Percentiles rank a stretch among this genome's conserved stretches.
Evolutionary conservation across 306 rosid genomes (phyloP).

Genomic region (Cicer arietinum): DNA sequence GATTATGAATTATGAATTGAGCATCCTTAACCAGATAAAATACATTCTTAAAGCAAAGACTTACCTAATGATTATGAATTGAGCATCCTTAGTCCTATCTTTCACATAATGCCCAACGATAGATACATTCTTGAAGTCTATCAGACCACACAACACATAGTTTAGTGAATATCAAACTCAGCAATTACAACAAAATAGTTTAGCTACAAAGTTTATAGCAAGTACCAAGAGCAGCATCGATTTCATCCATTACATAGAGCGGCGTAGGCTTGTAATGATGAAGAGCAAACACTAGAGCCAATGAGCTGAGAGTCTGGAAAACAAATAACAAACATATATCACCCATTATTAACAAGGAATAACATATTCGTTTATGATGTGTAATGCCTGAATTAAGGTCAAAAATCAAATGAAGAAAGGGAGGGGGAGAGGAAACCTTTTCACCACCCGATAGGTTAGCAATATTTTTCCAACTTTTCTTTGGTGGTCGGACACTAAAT

Average conservation of each 20-base stretch:
- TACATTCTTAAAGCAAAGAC: slow-evolving; percentile 29
- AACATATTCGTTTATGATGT: background rate
- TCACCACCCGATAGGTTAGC: slow-evolving; percentile 99
- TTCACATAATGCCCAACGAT: slow-evolving; percentile 94
- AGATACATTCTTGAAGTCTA: slow-evolving; percentile 95
- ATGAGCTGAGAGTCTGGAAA: slow-evolving; percentile 92
- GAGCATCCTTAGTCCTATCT: slow-evolving; percentile 93
- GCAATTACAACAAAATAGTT: slow-evolving; percentile 2
- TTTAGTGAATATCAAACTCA: slow-evolving; percentile 23
- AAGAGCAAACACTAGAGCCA: slow-evolving; percentile 97
- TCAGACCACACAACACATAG: slow-evolving; percentile 43
- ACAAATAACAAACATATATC: slow-evolving; percentile 24
- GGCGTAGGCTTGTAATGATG: slow-evolving; percentile 99
- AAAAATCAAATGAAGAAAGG: background rate
- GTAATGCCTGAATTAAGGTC: slow-evolving; percentile 8
- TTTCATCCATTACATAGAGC: slow-evolving; percentile 97
- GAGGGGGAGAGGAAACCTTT: slow-evolving; percentile 61
- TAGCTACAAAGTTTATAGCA: slow-evolving; percentile 11
- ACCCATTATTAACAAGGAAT: slow-evolving; percentile 1
- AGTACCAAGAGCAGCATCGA: slow-evolving; percentile 92
- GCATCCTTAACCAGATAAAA: slow-evolving; percentile 54
- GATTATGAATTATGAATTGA: slow-evolving; percentile 80
- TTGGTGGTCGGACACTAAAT: slow-evolving; percentile 96
- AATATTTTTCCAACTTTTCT: slow-evolving; percentile 98
- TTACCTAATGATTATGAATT: slow-evolving; percentile 86